Evolutionary conservation across 75 land plant species (phyloP).

Genomic region (Isoetes taiwanensis): DNA sequence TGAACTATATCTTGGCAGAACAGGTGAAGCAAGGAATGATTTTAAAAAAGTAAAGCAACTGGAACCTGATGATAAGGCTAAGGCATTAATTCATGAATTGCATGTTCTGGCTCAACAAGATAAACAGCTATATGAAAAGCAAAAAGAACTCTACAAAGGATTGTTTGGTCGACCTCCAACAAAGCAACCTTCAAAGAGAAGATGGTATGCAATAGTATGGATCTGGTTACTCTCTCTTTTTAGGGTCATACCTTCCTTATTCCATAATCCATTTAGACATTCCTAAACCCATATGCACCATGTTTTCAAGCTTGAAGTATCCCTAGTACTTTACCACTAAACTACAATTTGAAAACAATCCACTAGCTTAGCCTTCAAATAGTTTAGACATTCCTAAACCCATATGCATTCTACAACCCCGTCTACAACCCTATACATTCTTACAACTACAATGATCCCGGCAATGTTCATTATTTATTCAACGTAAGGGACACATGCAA

Average conservation of each 20-base stretch:
- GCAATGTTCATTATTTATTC: no score
- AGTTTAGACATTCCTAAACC: no score
- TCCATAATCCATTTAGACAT: no score
- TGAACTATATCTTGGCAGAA: constrained; percentile 77
- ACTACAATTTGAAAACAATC: no score
- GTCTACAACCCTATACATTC: no score
- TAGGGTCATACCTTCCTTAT: constrained; percentile 10
- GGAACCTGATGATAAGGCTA: constrained; percentile 77
- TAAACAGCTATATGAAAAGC: constrained; percentile 74
- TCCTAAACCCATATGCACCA: no score
- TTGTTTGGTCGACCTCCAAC: constrained; percentile 60
- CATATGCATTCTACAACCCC: no score
- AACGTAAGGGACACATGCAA: no score
- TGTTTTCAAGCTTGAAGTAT: no score
- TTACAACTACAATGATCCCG: no score
- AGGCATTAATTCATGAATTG: constrained; percentile 54
- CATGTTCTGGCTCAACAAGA: constrained; percentile 64
- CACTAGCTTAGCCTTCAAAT: no score
- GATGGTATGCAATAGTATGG: constrained; percentile 38
- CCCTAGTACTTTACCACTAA: no score
- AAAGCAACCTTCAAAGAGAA: constrained; percentile 27
- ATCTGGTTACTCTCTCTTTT: constrained; percentile 41
- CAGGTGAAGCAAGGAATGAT: constrained; percentile 79
- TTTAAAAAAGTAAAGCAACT: constrained; percentile 56
- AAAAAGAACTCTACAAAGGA: constrained; percentile 92